phyloP scores from a whole-genome alignment of 352 stramenopile species.

The Pythium folliculosum region DNA sequence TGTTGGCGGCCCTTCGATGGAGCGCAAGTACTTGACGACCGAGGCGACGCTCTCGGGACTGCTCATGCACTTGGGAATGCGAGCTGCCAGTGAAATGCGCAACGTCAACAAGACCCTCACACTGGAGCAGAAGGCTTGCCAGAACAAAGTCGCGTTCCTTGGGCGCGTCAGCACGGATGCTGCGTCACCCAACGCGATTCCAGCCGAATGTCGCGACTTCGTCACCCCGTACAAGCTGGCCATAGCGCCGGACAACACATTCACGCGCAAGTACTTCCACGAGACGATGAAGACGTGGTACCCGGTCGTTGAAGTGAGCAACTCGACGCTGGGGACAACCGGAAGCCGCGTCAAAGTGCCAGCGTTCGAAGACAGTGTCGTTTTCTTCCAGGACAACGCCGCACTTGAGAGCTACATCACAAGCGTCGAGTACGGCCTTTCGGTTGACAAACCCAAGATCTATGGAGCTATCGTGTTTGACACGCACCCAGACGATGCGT shows the following conservation, averaged over 20 bases:
- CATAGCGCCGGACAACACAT: slow-evolving; percentile 54
- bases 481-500: slow-evolving; percentile 27
- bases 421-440: slow-evolving; percentile 41
- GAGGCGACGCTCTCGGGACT: slow-evolving; percentile 55
- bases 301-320: slow-evolving; percentile 39
- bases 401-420: slow-evolving; percentile 54
- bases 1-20: neutral
- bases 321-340: slow-evolving; percentile 29
- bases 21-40: slow-evolving; percentile 49
- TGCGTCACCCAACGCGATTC: slow-evolving; percentile 37
- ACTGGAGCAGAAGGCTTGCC: slow-evolving; percentile 31
- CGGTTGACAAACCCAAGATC: slow-evolving; percentile 46
- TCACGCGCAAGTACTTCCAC: slow-evolving; percentile 65
- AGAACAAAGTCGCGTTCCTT: slow-evolving; percentile 25
- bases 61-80: slow-evolving; percentile 42
- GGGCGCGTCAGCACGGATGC: slow-evolving; percentile 39
- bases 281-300: slow-evolving; percentile 67
- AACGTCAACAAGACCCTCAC: slow-evolving; percentile 40
- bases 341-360: slow-evolving; percentile 38
- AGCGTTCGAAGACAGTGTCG: slow-evolving; percentile 51
- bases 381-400: slow-evolving; percentile 52
- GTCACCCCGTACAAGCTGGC: slow-evolving; percentile 61
- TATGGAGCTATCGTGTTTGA: slow-evolving; percentile 68
- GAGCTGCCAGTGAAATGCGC: slow-evolving; percentile 38
- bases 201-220: slow-evolving; percentile 35